phyloP scores from a whole-genome alignment of 495 filamentous ascomycete species.

The Hypomontagnella submonticulosa region DNA sequence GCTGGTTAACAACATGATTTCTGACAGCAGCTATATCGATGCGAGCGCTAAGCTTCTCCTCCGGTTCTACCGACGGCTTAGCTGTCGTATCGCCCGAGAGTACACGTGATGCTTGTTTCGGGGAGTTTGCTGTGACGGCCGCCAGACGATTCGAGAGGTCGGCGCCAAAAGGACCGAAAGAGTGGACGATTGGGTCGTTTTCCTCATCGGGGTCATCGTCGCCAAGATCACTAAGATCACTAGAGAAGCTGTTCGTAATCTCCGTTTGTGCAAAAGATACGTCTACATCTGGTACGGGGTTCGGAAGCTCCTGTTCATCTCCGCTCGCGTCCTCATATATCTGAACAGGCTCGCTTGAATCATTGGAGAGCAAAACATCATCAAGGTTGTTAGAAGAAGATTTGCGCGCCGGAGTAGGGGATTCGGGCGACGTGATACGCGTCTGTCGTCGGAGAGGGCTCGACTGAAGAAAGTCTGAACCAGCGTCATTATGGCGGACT shows the following conservation, averaged over 20 bases:
- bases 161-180: constrained; percentile 87
- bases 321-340: constrained; percentile 69
- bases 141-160: constrained; percentile 83
- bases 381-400: constrained; percentile 47
- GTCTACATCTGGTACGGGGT: constrained; percentile 27
- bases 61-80: constrained; percentile 44
- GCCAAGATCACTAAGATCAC: constrained; percentile 70
- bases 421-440: constrained; percentile 75
- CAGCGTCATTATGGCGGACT: constrained; percentile 46
- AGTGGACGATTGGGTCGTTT: constrained; percentile 90
- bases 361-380: constrained; percentile 46
- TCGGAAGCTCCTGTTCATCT: constrained; percentile 56
- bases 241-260: constrained; percentile 60
- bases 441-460: constrained; percentile 74
- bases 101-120: constrained; percentile 54
- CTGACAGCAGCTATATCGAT: constrained; percentile 54
- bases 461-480: constrained; percentile 57
- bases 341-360: constrained; percentile 53
- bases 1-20: constrained; percentile 92
- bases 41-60: constrained; percentile 34
- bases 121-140: constrained; percentile 72
- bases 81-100: constrained; percentile 43
- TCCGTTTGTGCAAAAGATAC: constrained; percentile 50
- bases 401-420: constrained; percentile 71
- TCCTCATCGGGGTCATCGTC: constrained; percentile 88